These are phyloP conservation scores for Mrakia hoshinonis DNA, from an alignment of 768 basidiomycete genomes.

Conservation along the genomic window DNA sequence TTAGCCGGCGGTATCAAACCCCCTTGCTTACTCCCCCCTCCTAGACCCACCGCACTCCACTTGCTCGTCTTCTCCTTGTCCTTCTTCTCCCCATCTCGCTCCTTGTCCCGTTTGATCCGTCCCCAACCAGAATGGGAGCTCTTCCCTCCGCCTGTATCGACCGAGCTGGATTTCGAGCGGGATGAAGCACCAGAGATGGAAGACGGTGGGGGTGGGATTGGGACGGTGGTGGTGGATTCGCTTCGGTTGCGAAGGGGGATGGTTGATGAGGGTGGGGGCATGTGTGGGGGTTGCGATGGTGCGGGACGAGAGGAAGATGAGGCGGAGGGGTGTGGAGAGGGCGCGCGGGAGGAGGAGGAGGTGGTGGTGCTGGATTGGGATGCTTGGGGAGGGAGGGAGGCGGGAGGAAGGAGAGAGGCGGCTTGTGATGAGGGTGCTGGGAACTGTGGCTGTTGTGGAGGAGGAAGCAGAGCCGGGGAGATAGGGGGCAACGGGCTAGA, in stretches of 20 bases:
- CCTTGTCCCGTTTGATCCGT: slow-evolving; percentile 5
- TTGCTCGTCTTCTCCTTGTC: background rate
- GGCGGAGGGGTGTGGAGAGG: background rate
- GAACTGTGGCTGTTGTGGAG: too few relatives aligned
- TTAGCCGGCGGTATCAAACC: slow-evolving; percentile 1
- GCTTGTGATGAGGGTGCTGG: background rate
- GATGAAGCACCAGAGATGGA: background rate
- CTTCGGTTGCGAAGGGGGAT: background rate
- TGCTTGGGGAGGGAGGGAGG: background rate
- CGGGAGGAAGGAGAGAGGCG: background rate
- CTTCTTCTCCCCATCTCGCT: background rate
- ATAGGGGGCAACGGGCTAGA: too few relatives aligned
- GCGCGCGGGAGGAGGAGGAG: background rate
- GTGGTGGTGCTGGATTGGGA: background rate
- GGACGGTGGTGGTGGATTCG: background rate
- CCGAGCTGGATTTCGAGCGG: background rate
- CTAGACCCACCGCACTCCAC: slow-evolving; percentile 6
- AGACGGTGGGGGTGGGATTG: background rate
- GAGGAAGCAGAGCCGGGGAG: too few relatives aligned
- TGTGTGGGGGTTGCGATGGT: background rate
- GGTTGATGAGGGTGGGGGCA: background rate
- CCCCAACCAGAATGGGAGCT: background rate
- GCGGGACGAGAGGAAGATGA: background rate
- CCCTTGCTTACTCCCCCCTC: background rate
- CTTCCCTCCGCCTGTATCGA: background rate